Base-by-base conservation (phyloP, 2,329 filamentous ascomycete species). In the Emydomyces testavorans region DNA sequence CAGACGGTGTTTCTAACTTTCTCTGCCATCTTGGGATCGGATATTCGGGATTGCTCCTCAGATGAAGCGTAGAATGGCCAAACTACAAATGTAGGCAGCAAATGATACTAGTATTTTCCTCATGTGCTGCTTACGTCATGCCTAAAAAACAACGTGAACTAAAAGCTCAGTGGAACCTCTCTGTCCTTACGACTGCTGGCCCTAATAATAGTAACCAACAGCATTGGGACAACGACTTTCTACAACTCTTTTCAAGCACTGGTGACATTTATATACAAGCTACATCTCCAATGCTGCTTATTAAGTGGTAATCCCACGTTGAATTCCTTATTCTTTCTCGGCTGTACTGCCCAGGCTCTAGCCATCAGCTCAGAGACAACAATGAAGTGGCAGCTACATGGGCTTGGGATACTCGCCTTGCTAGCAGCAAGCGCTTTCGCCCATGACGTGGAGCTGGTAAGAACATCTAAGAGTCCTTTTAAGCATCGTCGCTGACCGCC, bases 391-490 rank as follows among this genome's bases (percentile, higher is more conserved):
- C 66, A 61, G 60, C 57, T 65, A 52, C 58, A 59, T 52, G 58
- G 62, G 24, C 57, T 68, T 38, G 59, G 59, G 49, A 52, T 68
- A 39, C 58, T 62, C 50, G 64, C 64, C 53, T 55, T 67, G 37
- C 51, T 69, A 44, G 65, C 64, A 57, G 58, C 57, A 45, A 52
- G 58, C 32, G 65, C 62, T 32, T 57, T 69, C 52, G 68, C 67
- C 32, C 68, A 72, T 57, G 69, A 73, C 56, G 62, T 70, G 20
- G 60, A 67, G 59, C 58, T 73, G 56, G 70, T 72, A 56, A 53
- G 64, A 29, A 5, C 2, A 11, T 8, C 15, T 10, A 20, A 10
- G 10, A 13, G n/a, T 28, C 4, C n/a, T 26, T 48, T 35, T n/a
- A 20, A 15, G 10, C 4, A 24, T 15, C 18, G 36, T 51, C n/a